Evolutionary conservation across 306 rosid species (phyloP).

Genomic region (Bauhinia variegata): DNA sequence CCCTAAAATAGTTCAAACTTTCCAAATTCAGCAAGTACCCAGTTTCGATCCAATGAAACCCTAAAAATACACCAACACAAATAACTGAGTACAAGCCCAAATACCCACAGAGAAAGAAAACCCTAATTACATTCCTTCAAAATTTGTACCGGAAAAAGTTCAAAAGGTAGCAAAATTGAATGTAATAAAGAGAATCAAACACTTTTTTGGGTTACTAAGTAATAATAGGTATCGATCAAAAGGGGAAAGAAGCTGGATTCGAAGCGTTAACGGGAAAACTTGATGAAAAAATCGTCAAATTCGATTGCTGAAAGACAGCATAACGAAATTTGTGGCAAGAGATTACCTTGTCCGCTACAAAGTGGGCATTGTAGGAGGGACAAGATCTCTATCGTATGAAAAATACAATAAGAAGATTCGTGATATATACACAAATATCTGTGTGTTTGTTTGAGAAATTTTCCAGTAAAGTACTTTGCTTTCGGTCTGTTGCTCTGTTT

Average conservation of each 20-base stretch:
- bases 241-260: constrained; percentile 41
- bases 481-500: neutral
- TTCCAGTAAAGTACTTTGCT: constrained; percentile 33
- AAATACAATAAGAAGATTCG: constrained; percentile 23
- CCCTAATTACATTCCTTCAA: constrained; percentile 39
- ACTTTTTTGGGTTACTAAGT: constrained; percentile 26
- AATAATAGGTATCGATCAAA: constrained; percentile 49
- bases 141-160: neutral
- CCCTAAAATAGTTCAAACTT: constrained; percentile 39
- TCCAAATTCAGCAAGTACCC: constrained; percentile 38
- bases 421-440: constrained; percentile 11
- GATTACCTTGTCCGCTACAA: constrained; percentile 43
- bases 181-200: constrained; percentile 36
- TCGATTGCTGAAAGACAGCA: constrained; percentile 35
- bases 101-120: constrained; percentile 29
- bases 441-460: neutral
- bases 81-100: constrained; percentile 25
- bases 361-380: constrained; percentile 42
- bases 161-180: constrained; percentile 30
- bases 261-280: constrained; percentile 37
- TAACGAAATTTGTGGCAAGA: constrained; percentile 28
- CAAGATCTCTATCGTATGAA: constrained; percentile 42
- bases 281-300: constrained; percentile 17
- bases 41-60: constrained; percentile 47
- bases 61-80: constrained; percentile 36